Evolutionary conservation across 441 rosid genomes (phyloP).

Genomic region (Gossypium gossypioides): DNA sequence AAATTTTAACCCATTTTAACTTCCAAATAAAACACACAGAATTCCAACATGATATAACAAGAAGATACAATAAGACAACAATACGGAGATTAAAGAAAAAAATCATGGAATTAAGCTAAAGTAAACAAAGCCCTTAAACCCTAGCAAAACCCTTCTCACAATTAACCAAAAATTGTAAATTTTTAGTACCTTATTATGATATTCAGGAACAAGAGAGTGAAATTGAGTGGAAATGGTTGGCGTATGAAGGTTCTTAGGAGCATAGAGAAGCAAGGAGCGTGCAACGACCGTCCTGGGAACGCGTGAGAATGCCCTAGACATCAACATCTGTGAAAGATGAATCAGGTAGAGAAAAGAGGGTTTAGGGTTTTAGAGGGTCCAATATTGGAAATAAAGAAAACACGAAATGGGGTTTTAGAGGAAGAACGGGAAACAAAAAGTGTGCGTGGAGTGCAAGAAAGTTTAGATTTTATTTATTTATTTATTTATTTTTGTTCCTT

Average conservation of each 20-base stretch:
- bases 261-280: slow-evolving; percentile 38
- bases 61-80: not conserved
- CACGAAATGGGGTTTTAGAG: not conserved
- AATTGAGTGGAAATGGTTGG: slow-evolving; percentile 32
- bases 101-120: not conserved
- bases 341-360: not conserved
- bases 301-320: slow-evolving; percentile 41
- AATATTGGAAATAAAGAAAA: not conserved
- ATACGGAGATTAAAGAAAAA: no score
- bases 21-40: not conserved
- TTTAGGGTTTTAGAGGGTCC: slow-evolving; percentile 10
- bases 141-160: not conserved
- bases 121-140: not conserved
- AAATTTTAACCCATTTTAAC: not conserved
- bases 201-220: slow-evolving; percentile 27
- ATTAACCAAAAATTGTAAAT: not conserved
- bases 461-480: not conserved
- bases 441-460: not conserved
- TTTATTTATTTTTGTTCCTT: not conserved
- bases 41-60: not conserved
- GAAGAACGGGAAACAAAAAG: not conserved
- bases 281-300: slow-evolving; percentile 32
- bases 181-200: slow-evolving; percentile 33
- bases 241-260: slow-evolving; percentile 31
- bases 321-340: slow-evolving; percentile 28